Evolutionary conservation across 805 yeast species (phyloP).

Genomic region (Wickerhamiella domercqiae): DNA sequence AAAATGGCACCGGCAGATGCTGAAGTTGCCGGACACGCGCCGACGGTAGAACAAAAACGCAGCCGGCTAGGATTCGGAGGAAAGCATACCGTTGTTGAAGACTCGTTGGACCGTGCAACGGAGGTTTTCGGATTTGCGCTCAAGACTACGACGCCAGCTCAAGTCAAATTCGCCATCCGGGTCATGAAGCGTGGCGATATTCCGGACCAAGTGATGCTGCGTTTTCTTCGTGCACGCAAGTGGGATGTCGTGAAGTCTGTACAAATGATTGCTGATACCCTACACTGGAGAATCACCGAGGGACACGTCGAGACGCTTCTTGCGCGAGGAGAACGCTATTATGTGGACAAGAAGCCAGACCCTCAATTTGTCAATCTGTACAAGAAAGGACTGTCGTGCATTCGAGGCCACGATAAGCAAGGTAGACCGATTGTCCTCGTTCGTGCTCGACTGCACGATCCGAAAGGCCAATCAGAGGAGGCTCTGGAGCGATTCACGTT

Average conservation of each 20-base stretch:
- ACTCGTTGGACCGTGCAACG: conserved; percentile 15
- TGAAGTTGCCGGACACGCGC: conserved; percentile 17
- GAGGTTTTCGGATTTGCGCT: conserved; percentile 33
- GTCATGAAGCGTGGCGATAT: conserved; percentile 54
- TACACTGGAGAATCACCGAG: conserved; percentile 59
- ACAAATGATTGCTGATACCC: conserved; percentile 54
- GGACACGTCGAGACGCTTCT: conserved; percentile 46
- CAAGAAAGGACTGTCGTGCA: conserved; percentile 51
- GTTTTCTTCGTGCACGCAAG: conserved; percentile 77
- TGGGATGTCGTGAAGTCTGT: conserved; percentile 58
- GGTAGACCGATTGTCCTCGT: conserved; percentile 71
- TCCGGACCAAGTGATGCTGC: conserved; percentile 61
- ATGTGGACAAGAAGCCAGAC: conserved; percentile 30
- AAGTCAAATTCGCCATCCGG: conserved; percentile 40
- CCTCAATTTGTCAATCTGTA: conserved; percentile 37
- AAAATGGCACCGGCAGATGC: conserved; percentile 19
- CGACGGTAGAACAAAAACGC: conserved; percentile 16
- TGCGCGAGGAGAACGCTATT: conserved; percentile 56
- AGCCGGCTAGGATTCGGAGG: conserved; percentile 18
- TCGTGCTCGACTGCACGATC: conserved; percentile 61
- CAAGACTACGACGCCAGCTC: conserved; percentile 36
- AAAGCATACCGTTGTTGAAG: conserved; percentile 9
- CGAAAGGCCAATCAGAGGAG: conserved; percentile 48
- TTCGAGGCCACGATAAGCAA: conserved; percentile 57
- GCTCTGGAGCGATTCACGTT: conserved; percentile 67